Base-by-base conservation (phyloP, 805 yeast genomes). In the Yamadazyma laniorum region DNA sequence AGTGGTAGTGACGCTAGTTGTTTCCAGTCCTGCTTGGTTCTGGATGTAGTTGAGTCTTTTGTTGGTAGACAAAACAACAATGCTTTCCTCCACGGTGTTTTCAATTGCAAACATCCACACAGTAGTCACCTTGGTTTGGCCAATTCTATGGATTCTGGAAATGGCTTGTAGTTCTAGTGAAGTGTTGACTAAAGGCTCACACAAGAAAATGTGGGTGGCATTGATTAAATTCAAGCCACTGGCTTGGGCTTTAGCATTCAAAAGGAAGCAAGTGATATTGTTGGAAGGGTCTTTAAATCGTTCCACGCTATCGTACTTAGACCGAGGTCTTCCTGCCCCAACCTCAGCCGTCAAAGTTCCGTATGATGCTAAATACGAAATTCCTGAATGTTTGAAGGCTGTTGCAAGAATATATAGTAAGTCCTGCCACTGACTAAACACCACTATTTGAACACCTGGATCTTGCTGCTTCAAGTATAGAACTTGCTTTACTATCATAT, bases 21-120 rank as follows among this genome's bases (percentile, higher is more conserved):
- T 9, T 42, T 46, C 49, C 15, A n/a, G 13, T 6, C 29, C 31
- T 12, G 34, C 30, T 11, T 25, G 32, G 14, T 12, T 35, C 7
- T 56, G 56, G 34, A 62, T 52, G 46, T 67, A 68, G 40, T 66
- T 67, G 11, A 81, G 48, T 33, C 93, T 64, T 48, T 77, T 79
- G 42, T 75, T 71, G 0, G 89, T 79, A 0, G 88, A 74, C 37
- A 84, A 57, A n/a, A 77, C 61, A 23, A 87, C 76, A 32, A 93
- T 85, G 31, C 87, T 82, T 55, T 91, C 96, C 58, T 93, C 99
- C 12, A 93, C 95, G 0, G 95, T 80, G 28, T 82, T 80, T 39
- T 75, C 77, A 39, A 90, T 83, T 17, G 85, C 80, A 64, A 91
- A 89, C 77, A 85, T 82, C 96, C 98, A 93, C 1, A 91, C 95